These are phyloP conservation scores for Hypoxylon sp. DNA, from an alignment of 2,329 filamentous ascomycete species.

Conservation along the genomic window DNA sequence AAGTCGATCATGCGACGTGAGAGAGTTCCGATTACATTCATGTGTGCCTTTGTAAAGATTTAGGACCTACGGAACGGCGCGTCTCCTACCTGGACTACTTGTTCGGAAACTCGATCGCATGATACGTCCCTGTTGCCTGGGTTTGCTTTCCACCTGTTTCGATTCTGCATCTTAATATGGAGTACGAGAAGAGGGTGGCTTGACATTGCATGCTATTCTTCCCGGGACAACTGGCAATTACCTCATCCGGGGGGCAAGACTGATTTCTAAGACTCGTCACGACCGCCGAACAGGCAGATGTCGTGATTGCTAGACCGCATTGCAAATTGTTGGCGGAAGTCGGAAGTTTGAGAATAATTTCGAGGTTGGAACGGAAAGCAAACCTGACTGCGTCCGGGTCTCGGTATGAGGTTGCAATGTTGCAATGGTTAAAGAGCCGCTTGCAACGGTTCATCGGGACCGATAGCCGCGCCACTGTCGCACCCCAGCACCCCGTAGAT, in stretches of 20 bases:
- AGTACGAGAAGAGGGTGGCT: background rate
- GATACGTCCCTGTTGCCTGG: background rate
- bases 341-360: slow-evolving; percentile 22
- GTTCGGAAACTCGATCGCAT: background rate
- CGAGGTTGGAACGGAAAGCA: slow-evolving; percentile 15
- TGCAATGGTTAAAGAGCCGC: slow-evolving; percentile 42
- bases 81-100: background rate
- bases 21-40: background rate
- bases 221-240: background rate
- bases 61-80: background rate
- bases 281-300: slow-evolving; percentile 25
- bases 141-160: background rate
- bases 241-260: background rate
- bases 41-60: background rate
- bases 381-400: slow-evolving; percentile 33
- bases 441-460: slow-evolving; percentile 41
- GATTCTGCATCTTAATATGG: background rate
- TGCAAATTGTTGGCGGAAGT: slow-evolving; percentile 39
- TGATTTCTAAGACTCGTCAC: slow-evolving; percentile 4
- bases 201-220: background rate
- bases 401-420: slow-evolving; percentile 40
- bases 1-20: background rate
- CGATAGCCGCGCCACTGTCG: slow-evolving; percentile 36
- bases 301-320: slow-evolving; percentile 36
- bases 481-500: slow-evolving; percentile 3